These are phyloP conservation scores for Meyerozyma elateridarum DNA, from an alignment of 1,139 yeast species.

Conservation along the genomic window DNA sequence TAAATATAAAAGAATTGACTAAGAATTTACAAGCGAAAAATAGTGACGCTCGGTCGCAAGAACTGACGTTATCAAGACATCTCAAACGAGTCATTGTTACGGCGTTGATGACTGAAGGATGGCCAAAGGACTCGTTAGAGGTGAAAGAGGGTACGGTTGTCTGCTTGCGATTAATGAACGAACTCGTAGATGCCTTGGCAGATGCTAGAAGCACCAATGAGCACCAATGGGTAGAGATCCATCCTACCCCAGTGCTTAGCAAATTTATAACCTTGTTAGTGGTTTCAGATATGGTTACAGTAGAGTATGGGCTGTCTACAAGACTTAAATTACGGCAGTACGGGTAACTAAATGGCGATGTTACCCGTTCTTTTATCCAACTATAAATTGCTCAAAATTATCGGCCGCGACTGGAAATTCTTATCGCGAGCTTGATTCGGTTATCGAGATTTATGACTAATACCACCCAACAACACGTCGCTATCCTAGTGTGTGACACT, in stretches of 20 bases:
- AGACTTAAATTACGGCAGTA: constrained; percentile 1
- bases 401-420: too few species aligned
- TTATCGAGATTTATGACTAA: constrained; percentile 8
- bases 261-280: constrained; percentile 1
- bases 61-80: not conserved
- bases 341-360: not conserved
- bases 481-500: constrained; percentile 45
- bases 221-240: constrained; percentile 1
- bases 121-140: not conserved
- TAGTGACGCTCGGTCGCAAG: not conserved
- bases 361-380: too few species aligned
- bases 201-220: constrained; percentile 1
- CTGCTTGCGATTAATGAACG: not conserved
- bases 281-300: constrained; percentile 1
- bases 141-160: not conserved
- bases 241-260: not conserved
- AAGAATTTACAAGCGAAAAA: not conserved
- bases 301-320: too few species aligned
- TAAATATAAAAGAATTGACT: not conserved
- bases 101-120: not conserved
- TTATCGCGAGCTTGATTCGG: not conserved
- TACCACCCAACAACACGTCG: constrained; percentile 27
- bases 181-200: constrained; percentile 1
- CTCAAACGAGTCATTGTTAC: constrained; percentile 1
- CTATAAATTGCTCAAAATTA: too few species aligned